Percentiles rank a stretch among this genome's conserved stretches.
phyloP scores from a whole-genome alignment of 495 filamentous ascomycete species.

The Lasiosphaeris hirsuta region DNA sequence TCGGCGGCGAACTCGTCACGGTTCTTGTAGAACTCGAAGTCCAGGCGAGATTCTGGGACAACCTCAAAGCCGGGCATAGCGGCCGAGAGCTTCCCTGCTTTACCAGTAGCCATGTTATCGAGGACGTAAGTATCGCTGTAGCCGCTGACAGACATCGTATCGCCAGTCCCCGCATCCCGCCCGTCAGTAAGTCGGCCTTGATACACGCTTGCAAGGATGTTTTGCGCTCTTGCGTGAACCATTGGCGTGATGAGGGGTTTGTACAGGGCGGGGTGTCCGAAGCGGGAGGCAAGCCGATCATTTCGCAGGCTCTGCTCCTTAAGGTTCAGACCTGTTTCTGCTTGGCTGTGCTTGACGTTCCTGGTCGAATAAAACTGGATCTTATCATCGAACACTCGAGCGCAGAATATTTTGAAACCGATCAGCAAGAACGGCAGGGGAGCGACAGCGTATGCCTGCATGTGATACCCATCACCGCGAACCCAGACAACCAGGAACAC shows the following conservation, averaged over 20 bases:
- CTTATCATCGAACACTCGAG: constrained; percentile 67
- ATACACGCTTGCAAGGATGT: constrained; percentile 76
- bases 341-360: constrained; percentile 56
- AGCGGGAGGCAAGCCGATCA: constrained; percentile 74
- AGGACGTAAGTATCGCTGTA: constrained; percentile 71
- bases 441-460: constrained; percentile 60
- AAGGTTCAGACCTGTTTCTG: constrained; percentile 35
- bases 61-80: constrained; percentile 71
- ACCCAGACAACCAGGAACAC: constrained; percentile 71
- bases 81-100: constrained; percentile 63
- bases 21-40: constrained; percentile 90
- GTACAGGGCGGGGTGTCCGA: constrained; percentile 89
- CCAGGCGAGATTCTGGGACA: constrained; percentile 83
- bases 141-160: constrained; percentile 55
- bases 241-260: constrained; percentile 88
- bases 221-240: constrained; percentile 87
- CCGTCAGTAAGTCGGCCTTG: constrained; percentile 67
- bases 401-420: constrained; percentile 84
- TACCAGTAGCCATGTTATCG: constrained; percentile 72
- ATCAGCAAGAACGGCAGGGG: constrained; percentile 80
- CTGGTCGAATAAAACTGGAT: constrained; percentile 71
- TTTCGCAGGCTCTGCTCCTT: constrained; percentile 47
- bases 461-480: constrained; percentile 47
- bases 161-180: constrained; percentile 50
- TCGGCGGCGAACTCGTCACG: constrained; percentile 84